Evolutionary conservation across 768 basidiomycete genomes (phyloP), one percentile per base, ranked within the genome.

Genomic region (Russula virescens): DNA sequence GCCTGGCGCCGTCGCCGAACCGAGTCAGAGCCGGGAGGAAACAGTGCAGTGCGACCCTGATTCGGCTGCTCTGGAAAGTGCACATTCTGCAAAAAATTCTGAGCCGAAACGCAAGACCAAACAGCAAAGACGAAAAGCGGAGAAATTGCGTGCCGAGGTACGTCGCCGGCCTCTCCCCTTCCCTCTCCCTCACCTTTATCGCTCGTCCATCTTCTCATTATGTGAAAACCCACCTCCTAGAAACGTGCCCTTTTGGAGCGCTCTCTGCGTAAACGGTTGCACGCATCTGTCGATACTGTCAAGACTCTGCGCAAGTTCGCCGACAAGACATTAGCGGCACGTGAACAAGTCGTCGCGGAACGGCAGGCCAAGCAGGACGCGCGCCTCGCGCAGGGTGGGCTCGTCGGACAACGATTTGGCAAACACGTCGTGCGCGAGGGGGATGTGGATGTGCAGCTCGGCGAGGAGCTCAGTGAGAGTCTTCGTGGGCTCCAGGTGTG

Each of bases 381-480:
- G 63, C 84, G 80, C 64, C 73, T 87, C 52, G 82, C 78, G 69
- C 76, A 74, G 45, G 73, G 75, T 35, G 91, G 94, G 9, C 72
- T 94, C 14, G 83, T 78, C 0, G 94, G 94, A 0, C 80, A 83
- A 72, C 83, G 80, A 69, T 69, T 97, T 0, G 95, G 95, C 9
- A 94, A 86, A 72, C 86, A 95, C 68, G 80, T 79, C 42, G 87
- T 95, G 0, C 84, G 83, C 1, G 83, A 82, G 67, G 81, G 77
- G 16, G 77, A 79, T 38, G 80, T 94, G 5, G 89, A 87, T 49
- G 94, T 98, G 18, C 94, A 97, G 74, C 80, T 96, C 0, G 91
- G 91, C 2, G 94, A 96, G 65, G 92, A 97, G 70, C 73, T 97
- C 53, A 88, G 82, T 60, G 94, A 97, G 74, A 94, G 80, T 69